These are phyloP conservation scores for Magnolia changhungtana DNA, from an alignment of 164 flowering plant genomes.

Conservation along the genomic window DNA sequence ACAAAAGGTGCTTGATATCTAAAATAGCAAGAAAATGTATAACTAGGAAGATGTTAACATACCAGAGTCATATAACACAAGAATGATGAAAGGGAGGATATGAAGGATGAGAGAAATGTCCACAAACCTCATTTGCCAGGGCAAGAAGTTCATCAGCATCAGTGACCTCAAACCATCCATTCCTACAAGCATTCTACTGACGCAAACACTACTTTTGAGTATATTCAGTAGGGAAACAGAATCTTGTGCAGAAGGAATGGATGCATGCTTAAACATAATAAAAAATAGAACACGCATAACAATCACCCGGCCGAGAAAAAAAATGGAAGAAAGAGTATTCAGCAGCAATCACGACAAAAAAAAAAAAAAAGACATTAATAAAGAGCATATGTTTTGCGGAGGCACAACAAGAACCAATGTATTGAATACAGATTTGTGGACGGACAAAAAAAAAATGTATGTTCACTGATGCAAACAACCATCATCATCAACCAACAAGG, in stretches of 20 bases:
- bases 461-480: no score
- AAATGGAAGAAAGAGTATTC: background rate
- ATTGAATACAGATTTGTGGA: background rate
- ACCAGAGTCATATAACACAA: background rate
- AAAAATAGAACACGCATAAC: no score
- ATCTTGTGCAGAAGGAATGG: no score
- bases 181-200: constrained; percentile 66
- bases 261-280: background rate
- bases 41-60: constrained; percentile 6
- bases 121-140: constrained; percentile 57
- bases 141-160: constrained; percentile 48
- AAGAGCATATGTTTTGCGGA: background rate
- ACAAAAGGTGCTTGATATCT: constrained; percentile 53
- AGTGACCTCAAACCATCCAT: constrained; percentile 56
- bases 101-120: background rate
- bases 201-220: constrained; percentile 1
- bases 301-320: background rate
- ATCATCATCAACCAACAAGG: background rate
- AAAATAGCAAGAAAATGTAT: constrained; percentile 6
- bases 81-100: background rate
- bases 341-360: background rate
- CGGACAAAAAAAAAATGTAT: background rate
- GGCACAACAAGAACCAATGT: background rate
- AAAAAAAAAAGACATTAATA: no score
- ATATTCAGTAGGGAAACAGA: background rate